These are phyloP conservation scores for Gyromitra esculenta DNA, from an alignment of 2,329 filamentous ascomycete species.

Conservation along the genomic window DNA sequence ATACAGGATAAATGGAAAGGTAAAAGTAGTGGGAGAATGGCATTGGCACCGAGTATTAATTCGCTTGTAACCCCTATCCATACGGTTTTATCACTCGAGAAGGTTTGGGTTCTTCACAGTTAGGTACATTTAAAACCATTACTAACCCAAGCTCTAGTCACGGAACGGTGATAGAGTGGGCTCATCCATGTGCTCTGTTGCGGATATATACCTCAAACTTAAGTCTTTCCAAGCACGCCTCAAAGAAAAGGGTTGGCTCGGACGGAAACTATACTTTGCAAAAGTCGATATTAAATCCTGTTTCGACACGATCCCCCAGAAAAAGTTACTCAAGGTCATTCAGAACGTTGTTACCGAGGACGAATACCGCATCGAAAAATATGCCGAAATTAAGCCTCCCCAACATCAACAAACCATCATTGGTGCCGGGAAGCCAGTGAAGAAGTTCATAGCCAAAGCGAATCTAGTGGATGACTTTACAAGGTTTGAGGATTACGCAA, in stretches of 20 bases:
- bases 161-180: constrained; percentile 72
- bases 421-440: constrained; percentile 60
- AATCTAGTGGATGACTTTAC: constrained; percentile 56
- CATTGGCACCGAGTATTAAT: constrained; percentile 69
- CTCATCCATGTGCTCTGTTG: constrained; percentile 80
- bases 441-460: constrained; percentile 57
- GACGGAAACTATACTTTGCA: constrained; percentile 76
- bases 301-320: constrained; percentile 94
- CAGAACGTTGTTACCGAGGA: constrained; percentile 65
- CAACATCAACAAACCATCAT: constrained; percentile 54
- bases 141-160: constrained; percentile 58
- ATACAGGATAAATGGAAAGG: constrained; percentile 65
- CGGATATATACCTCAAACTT: constrained; percentile 79
- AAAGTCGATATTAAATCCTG: constrained; percentile 92
- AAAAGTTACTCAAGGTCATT: constrained; percentile 74
- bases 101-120: constrained; percentile 63
- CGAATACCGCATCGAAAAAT: constrained; percentile 76
- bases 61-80: constrained; percentile 76
- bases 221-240: constrained; percentile 72
- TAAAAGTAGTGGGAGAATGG: constrained; percentile 25
- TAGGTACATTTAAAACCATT: neutral
- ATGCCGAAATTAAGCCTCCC: constrained; percentile 74
- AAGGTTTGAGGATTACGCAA: constrained; percentile 57
- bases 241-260: constrained; percentile 58
- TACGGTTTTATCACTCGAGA: constrained; percentile 81